Conservation (phyloP, 768 basidiomycete species). For the Sutorius australiensis region DNA sequence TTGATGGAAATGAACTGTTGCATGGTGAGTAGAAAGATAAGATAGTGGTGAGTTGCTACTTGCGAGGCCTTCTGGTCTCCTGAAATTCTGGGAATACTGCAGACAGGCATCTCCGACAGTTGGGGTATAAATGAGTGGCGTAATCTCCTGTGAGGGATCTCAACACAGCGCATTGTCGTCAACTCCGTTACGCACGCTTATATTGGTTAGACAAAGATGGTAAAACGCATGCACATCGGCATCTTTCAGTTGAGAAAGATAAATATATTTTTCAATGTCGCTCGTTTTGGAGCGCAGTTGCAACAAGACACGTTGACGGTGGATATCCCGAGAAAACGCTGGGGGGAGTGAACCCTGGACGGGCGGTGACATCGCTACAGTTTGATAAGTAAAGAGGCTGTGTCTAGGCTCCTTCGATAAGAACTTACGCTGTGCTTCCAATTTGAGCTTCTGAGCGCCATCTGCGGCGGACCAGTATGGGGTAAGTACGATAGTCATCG, state of each 20-base stretch:
- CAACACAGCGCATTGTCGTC: not conserved
- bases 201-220: conserved; percentile 64
- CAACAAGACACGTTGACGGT: conserved; percentile 55
- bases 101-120: conserved; percentile 90
- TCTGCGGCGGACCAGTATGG: conserved; percentile 60
- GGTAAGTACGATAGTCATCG: conserved; percentile 61
- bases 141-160: conserved; percentile 41
- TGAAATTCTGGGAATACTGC: conserved; percentile 76
- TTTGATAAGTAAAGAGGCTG: conserved; percentile 2
- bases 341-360: conserved; percentile 61
- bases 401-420: not conserved
- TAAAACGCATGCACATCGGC: conserved; percentile 77
- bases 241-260: conserved; percentile 69
- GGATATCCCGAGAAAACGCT: conserved; percentile 47
- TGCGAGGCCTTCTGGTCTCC: conserved; percentile 71
- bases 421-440: conserved; percentile 48
- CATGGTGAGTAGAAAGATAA: conserved; percentile 9
- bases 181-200: conserved; percentile 33
- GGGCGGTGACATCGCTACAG: conserved; percentile 40
- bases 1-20: conserved; percentile 70
- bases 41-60: conserved; percentile 14
- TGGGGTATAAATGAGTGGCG: conserved; percentile 87
- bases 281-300: conserved; percentile 75
- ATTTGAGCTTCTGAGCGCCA: conserved; percentile 67
- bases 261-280: conserved; percentile 81